Conservation (phyloP, 106 monocot species). For the Allium fistulosum region DNA sequence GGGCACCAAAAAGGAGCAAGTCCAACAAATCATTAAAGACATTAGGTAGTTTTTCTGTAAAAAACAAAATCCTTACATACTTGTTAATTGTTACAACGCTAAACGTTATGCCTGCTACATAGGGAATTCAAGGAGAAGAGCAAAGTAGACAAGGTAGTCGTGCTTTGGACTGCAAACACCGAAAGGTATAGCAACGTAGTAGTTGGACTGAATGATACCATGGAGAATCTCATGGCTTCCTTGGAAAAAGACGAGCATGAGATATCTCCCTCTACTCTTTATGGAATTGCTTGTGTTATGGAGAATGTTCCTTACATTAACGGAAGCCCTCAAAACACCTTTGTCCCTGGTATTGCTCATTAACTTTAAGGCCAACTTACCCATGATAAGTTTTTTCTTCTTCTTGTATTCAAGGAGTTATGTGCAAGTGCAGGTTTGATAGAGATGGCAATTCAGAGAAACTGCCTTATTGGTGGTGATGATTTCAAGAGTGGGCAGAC, state of each 20-base stretch:
- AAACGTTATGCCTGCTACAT: neutral
- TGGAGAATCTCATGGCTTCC: conserved; percentile 70
- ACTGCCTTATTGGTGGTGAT: conserved; percentile 88
- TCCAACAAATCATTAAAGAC: conserved; percentile 80
- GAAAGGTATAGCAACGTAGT: conserved; percentile 88
- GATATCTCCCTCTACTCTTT: conserved; percentile 94
- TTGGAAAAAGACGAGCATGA: conserved; percentile 70
- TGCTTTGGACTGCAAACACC: conserved; percentile 96
- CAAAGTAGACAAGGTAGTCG: conserved; percentile 91
- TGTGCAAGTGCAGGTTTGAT: conserved; percentile 50
- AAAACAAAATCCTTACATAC: neutral
- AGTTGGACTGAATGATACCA: conserved; percentile 83
- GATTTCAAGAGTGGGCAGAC: conserved; percentile 99
- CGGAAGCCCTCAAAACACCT: conserved; percentile 97
- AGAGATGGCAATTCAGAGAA: conserved; percentile 81
- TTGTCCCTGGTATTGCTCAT: conserved; percentile 62
- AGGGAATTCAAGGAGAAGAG: conserved; percentile 96
- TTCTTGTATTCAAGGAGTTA: neutral
- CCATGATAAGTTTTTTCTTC: neutral
- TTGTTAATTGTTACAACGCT: neutral
- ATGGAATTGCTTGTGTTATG: conserved; percentile 69
- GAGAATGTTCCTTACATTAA: conserved; percentile 90
- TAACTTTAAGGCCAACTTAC: neutral
- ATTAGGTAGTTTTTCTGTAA: conserved; percentile 46
- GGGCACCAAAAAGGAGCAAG: conserved; percentile 81